phyloP scores from a whole-genome alignment of 306 rosid genomes.

The Castanea crenata region DNA sequence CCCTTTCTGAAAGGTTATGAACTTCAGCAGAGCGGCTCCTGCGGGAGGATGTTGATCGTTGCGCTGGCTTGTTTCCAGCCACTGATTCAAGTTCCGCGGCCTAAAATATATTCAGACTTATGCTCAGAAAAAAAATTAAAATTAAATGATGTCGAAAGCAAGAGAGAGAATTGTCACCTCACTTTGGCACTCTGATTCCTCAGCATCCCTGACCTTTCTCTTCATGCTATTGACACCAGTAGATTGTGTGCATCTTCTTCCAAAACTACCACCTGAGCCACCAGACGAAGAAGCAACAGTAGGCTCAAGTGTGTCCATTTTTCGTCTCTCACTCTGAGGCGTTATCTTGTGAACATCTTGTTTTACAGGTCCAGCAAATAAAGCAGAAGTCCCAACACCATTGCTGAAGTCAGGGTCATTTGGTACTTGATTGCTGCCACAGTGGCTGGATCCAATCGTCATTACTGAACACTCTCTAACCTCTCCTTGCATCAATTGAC shows the following conservation, averaged over 20 bases:
- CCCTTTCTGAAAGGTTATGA: constrained; percentile 92
- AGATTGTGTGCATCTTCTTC: constrained; percentile 49
- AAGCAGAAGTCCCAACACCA: constrained; percentile 43
- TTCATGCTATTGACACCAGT: constrained; percentile 52
- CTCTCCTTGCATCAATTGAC: constrained; percentile 34
- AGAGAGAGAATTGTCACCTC: constrained; percentile 44
- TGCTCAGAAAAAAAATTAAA: background rate
- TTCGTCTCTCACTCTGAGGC: constrained; percentile 39
- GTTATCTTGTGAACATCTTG: constrained; percentile 35
- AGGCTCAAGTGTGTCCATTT: constrained; percentile 52
- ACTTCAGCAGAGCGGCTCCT: constrained; percentile 83
- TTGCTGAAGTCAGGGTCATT: constrained; percentile 45
- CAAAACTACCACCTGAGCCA: constrained; percentile 72
- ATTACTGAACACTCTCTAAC: constrained; percentile 57
- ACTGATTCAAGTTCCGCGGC: constrained; percentile 62
- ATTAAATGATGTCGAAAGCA: constrained; percentile 1
- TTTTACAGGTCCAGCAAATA: constrained; percentile 40
- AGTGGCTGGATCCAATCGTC: constrained; percentile 75
- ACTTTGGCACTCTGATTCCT: constrained; percentile 77
- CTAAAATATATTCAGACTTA: constrained; percentile 28
- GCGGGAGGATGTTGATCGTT: constrained; percentile 49
- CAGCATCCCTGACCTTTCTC: constrained; percentile 63
- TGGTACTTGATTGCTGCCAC: constrained; percentile 67
- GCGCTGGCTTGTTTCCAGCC: constrained; percentile 46
- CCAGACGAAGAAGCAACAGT: constrained; percentile 68